Percentiles rank a stretch among this genome's conserved stretches.
phyloP scores from a whole-genome alignment of 176 grass and related monocot genomes.

The Aegilops speltoides region DNA sequence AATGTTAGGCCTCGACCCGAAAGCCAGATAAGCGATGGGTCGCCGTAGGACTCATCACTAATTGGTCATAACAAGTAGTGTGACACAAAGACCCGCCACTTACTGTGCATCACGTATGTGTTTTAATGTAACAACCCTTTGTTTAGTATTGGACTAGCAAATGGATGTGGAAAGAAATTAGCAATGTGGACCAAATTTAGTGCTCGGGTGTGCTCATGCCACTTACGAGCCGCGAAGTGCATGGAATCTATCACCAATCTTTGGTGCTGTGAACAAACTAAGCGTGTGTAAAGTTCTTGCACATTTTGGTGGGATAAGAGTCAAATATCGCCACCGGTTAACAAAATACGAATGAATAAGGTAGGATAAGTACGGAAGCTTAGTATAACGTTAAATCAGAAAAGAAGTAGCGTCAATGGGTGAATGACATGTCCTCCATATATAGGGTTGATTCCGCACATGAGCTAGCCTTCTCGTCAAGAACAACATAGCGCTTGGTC shows the following conservation, averaged over 20 bases:
- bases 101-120: neutral
- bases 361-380: neutral
- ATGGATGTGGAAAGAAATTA: neutral
- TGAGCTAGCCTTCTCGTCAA: neutral
- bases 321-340: neutral
- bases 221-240: neutral
- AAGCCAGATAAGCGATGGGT: neutral
- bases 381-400: neutral
- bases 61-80: neutral
- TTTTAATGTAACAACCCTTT: neutral
- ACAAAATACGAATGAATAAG: neutral
- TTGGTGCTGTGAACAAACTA: neutral
- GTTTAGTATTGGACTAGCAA: neutral
- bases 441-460: neutral
- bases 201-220: neutral
- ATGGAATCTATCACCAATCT: neutral
- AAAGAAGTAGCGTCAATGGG: neutral
- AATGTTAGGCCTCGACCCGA: neutral
- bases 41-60: neutral
- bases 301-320: neutral
- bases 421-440: neutral
- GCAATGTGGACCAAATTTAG: neutral
- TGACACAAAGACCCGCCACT: neutral
- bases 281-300: neutral
- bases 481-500: neutral